phyloP scores from a whole-genome alignment of 768 basidiomycete genomes.

The Pleurotus giganteus region DNA sequence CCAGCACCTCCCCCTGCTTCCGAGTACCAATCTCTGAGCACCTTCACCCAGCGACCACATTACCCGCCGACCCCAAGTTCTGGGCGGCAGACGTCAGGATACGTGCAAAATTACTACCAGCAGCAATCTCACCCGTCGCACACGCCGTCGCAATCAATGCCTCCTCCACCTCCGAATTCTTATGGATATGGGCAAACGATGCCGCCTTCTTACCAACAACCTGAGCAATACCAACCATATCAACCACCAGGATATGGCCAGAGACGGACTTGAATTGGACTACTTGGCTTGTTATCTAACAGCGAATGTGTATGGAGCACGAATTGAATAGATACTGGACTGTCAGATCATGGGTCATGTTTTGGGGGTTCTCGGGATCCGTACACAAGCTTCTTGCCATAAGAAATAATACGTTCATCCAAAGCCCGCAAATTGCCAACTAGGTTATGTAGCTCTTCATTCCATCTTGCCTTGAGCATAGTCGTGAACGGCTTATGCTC shows the following conservation, averaged over 20 bases:
- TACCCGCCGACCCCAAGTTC: slow-evolving; percentile 18
- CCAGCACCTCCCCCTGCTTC: slow-evolving; percentile 18
- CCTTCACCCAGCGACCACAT: slow-evolving; percentile 2
- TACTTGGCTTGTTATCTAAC: not conserved
- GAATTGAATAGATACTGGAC: not conserved
- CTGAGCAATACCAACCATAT: slow-evolving; percentile 25
- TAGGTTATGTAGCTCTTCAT: slow-evolving; percentile 47
- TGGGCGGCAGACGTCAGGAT: slow-evolving; percentile 13
- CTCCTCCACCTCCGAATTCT: slow-evolving; percentile 1
- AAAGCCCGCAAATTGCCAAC: slow-evolving; percentile 42
- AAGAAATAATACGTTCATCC: slow-evolving; percentile 44
- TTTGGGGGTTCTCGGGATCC: slow-evolving; percentile 21
- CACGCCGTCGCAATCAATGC: slow-evolving; percentile 17
- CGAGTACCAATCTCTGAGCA: slow-evolving; percentile 16
- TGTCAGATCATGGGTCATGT: not conserved
- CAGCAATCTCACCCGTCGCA: slow-evolving; percentile 21
- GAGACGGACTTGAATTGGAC: not conserved
- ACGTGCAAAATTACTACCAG: slow-evolving; percentile 15
- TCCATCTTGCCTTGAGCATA: slow-evolving; percentile 57
- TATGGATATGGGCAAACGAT: slow-evolving; percentile 21
- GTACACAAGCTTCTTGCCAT: slow-evolving; percentile 47
- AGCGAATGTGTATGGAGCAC: slow-evolving; percentile 1
- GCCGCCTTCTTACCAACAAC: slow-evolving; percentile 20
- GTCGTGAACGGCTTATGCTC: slow-evolving; percentile 40
- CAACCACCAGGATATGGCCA: slow-evolving; percentile 1